These are phyloP conservation scores for Pyrus betulifolia DNA, from an alignment of 306 rosid species.

Conservation along the genomic window DNA sequence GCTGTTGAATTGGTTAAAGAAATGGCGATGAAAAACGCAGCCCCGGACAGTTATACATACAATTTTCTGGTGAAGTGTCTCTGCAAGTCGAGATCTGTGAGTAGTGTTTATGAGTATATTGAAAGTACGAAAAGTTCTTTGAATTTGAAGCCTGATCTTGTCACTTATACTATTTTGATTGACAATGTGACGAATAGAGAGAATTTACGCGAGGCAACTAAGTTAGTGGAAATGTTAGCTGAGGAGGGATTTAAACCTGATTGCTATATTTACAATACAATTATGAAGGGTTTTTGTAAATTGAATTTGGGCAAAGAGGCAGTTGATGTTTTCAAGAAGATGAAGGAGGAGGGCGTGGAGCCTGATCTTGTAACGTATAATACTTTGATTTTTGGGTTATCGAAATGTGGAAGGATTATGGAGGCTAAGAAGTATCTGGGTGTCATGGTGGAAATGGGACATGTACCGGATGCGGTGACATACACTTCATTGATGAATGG, in stretches of 20 bases:
- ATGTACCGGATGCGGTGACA: conserved; percentile 65
- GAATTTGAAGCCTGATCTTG: conserved; percentile 58
- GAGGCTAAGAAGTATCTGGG: conserved; percentile 67
- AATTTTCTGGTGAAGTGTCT: conserved; percentile 58
- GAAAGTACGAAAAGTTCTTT: conserved; percentile 39
- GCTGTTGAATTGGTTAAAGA: conserved; percentile 52
- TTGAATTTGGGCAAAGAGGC: conserved; percentile 69
- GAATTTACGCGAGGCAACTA: conserved; percentile 61
- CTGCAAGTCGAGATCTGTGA: conserved; percentile 46
- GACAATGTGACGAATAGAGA: conserved; percentile 72
- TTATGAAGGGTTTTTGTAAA: conserved; percentile 83
- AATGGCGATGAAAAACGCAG: conserved; percentile 39
- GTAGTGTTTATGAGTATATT: conserved; percentile 46
- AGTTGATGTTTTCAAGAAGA: conserved; percentile 55
- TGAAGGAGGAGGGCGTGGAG: conserved; percentile 76
- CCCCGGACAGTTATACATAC: conserved; percentile 59
- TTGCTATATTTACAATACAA: conserved; percentile 65
- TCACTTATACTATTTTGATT: conserved; percentile 72
- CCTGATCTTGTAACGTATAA: conserved; percentile 81
- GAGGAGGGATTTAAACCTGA: conserved; percentile 84
- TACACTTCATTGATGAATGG: conserved; percentile 91
- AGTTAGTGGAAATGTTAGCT: conserved; percentile 47
- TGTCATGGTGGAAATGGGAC: conserved; percentile 63
- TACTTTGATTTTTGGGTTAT: conserved; percentile 72
- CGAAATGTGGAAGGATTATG: conserved; percentile 51